These are phyloP conservation scores for Talaromyces sp. DNA, from an alignment of 2,329 filamentous ascomycete genomes.

Conservation along the genomic window DNA sequence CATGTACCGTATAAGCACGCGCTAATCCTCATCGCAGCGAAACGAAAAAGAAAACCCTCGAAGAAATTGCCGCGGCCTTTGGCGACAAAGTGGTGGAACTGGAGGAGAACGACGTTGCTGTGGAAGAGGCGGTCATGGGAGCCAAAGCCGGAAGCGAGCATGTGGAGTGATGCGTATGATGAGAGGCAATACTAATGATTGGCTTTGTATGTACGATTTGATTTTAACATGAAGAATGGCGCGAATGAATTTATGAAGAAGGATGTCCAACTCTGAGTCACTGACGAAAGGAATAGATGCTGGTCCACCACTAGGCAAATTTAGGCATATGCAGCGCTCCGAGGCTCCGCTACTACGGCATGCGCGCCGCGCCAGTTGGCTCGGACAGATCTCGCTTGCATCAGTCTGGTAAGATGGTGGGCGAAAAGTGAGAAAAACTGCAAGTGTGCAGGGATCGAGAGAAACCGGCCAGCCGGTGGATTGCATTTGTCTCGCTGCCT, in stretches of 20 bases:
- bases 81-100: conserved; percentile 40
- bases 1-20: background rate
- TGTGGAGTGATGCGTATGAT: background rate
- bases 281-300: background rate
- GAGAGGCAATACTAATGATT: background rate
- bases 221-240: background rate
- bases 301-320: background rate
- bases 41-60: conserved; percentile 44
- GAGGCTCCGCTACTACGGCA: background rate
- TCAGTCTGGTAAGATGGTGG: background rate
- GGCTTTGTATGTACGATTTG: background rate
- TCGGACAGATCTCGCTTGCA: background rate
- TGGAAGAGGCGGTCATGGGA: conserved; percentile 12
- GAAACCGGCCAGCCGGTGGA: background rate
- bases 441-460: background rate
- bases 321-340: background rate
- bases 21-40: conserved; percentile 27
- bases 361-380: background rate
- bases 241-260: background rate
- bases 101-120: conserved; percentile 9
- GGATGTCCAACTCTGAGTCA: background rate
- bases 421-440: background rate
- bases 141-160: conserved; percentile 8
- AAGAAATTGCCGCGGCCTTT: conserved; percentile 46
- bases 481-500: background rate